Evolutionary conservation across 2,329 filamentous ascomycete genomes (phyloP).

Genomic region (Ophiobolus disseminans): DNA sequence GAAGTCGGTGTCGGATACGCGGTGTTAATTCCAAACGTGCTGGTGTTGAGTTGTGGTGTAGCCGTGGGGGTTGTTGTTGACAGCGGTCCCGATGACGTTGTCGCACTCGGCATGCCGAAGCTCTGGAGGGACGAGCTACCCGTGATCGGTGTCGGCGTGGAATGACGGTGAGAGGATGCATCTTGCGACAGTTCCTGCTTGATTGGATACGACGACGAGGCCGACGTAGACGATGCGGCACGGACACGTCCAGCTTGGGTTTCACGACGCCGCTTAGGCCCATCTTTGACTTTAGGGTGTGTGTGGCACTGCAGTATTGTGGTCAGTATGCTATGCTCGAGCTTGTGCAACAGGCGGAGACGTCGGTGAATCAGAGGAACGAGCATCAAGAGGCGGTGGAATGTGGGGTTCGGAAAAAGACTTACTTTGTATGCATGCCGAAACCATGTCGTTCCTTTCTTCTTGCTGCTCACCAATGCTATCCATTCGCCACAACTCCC

Average conservation of each 20-base stretch:
- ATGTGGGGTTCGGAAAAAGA: slow-evolving; percentile 15
- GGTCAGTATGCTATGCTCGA: slow-evolving; percentile 33
- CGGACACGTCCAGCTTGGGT: slow-evolving; percentile 47
- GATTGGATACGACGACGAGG: slow-evolving; percentile 44
- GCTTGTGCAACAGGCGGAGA: slow-evolving; percentile 23
- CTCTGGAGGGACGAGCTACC: slow-evolving; percentile 32
- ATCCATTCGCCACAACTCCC: slow-evolving; percentile 83
- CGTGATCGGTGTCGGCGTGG: slow-evolving; percentile 36
- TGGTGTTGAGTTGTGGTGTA: slow-evolving; percentile 25
- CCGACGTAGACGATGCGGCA: slow-evolving; percentile 44
- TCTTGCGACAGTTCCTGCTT: slow-evolving; percentile 38
- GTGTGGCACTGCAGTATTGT: slow-evolving; percentile 49
- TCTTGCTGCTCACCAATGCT: slow-evolving; percentile 81
- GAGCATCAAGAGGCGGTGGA: slow-evolving; percentile 11
- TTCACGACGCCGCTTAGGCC: slow-evolving; percentile 52
- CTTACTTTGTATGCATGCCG: slow-evolving; percentile 84
- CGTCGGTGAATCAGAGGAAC: slow-evolving; percentile 1
- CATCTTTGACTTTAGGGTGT: slow-evolving; percentile 53
- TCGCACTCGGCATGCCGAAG: slow-evolving; percentile 33
- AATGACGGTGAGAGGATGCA: slow-evolving; percentile 34
- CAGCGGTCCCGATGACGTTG: slow-evolving; percentile 14
- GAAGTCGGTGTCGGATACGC: slow-evolving; percentile 37
- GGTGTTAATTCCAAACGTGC: slow-evolving; percentile 28
- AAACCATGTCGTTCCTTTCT: slow-evolving; percentile 93
- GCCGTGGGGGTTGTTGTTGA: slow-evolving; percentile 30